phyloP scores from a whole-genome alignment of 352 stramenopile species.

The Aphanomyces stellatus region DNA sequence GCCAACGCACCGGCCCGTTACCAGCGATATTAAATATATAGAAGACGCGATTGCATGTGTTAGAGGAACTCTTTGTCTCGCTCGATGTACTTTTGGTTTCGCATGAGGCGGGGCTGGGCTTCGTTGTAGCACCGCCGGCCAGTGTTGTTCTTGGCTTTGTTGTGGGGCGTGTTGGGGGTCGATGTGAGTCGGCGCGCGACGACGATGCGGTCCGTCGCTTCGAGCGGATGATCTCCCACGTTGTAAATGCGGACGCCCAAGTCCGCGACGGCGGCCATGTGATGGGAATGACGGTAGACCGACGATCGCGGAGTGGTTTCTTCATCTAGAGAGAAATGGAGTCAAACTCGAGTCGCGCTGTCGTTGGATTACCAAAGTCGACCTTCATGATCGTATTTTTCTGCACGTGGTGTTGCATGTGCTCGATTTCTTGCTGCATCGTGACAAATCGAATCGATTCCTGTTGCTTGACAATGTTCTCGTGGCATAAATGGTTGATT shows the following conservation, averaged over 20 bases:
- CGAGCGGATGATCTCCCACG: conserved; percentile 36
- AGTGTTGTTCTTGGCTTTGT: not conserved
- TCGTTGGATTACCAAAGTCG: not conserved
- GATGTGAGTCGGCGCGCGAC: conserved; percentile 25
- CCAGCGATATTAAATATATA: conserved; percentile 6
- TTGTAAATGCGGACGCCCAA: conserved; percentile 74
- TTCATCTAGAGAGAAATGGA: conserved; percentile 1
- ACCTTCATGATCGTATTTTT: conserved; percentile 20
- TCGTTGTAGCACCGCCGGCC: not conserved
- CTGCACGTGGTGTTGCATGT: conserved; percentile 67
- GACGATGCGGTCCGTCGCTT: conserved; percentile 44
- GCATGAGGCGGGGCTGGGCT: conserved; percentile 13
- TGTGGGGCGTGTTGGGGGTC: conserved; percentile 7
- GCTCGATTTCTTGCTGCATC: conserved; percentile 69
- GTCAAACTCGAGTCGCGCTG: not conserved
- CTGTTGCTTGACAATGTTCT: conserved; percentile 45
- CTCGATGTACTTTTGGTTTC: conserved; percentile 16
- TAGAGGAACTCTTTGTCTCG: conserved; percentile 9
- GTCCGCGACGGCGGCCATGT: conserved; percentile 54
- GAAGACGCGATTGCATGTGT: not conserved
- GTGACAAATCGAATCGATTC: conserved; percentile 49
- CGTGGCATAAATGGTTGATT: conserved; percentile 46
- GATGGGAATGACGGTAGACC: conserved; percentile 62
- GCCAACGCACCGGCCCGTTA: not conserved
- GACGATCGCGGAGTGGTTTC: conserved; percentile 28